Percentiles rank a stretch among this genome's conserved stretches.
Evolutionary conservation across 2,329 filamentous ascomycete genomes (phyloP).

Genomic region (Dactylellina sp.): DNA sequence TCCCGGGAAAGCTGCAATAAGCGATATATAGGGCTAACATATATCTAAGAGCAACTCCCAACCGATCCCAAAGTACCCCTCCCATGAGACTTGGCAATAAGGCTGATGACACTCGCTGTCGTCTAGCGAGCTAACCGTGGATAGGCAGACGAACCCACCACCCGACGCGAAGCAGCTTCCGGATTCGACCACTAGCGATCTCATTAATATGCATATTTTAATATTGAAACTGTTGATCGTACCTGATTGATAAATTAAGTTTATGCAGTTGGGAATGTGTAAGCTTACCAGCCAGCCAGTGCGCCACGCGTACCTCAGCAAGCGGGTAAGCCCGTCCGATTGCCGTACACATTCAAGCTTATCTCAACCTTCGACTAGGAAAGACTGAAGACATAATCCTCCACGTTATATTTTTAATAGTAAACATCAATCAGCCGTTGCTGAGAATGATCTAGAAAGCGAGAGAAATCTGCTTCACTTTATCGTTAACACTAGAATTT

Average conservation of each 20-base stretch:
- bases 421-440: background rate
- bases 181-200: constrained; percentile 1
- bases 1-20: no score
- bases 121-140: background rate
- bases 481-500: no score
- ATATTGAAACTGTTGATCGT: no score
- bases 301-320: background rate
- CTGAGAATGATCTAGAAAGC: constrained; percentile 3
- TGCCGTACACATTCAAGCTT: background rate
- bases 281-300: no score
- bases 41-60: background rate
- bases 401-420: background rate
- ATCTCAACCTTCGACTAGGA: background rate
- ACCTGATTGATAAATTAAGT: no score
- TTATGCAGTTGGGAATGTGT: no score
- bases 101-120: constrained; percentile 25
- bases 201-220: no score
- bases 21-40: no score
- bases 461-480: background rate
- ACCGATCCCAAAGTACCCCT: background rate
- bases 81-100: constrained; percentile 10
- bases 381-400: background rate
- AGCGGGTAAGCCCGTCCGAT: background rate
- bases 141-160: background rate
- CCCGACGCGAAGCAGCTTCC: background rate